A percentile compares a stretch with the other conserved stretches of the same genome.
Evolutionary conservation across 768 basidiomycete species (phyloP).

Genomic region (Strobilomyces dryophilus): DNA sequence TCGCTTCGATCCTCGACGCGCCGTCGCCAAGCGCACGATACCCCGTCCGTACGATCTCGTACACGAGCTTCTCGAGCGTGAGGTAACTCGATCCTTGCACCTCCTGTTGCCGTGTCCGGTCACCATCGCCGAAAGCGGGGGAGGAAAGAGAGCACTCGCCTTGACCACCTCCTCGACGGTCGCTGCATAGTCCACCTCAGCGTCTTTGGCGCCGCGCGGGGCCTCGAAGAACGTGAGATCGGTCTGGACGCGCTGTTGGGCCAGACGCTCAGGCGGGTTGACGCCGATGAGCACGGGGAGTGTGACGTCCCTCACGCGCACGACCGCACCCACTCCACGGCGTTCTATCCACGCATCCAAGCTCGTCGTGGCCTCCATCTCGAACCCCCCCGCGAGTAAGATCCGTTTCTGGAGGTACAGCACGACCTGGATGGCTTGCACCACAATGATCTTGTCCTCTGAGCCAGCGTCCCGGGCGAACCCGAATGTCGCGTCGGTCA

Average conservation of each 20-base stretch:
- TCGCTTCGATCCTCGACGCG: slow-evolving; percentile 32
- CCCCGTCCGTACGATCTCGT: slow-evolving; percentile 47
- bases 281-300: slow-evolving; percentile 64
- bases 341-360: not conserved
- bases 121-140: too few species aligned
- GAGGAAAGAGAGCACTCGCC: slow-evolving; percentile 7
- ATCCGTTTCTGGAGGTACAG: slow-evolving; percentile 45
- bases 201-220: slow-evolving; percentile 4
- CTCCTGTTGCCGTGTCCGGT: not conserved
- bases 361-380: slow-evolving; percentile 35
- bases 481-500: slow-evolving; percentile 35
- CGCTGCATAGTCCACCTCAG: slow-evolving; percentile 32
- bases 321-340: slow-evolving; percentile 20
- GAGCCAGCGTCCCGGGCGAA: slow-evolving; percentile 19
- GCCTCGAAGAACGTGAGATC: slow-evolving; percentile 46
- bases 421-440: slow-evolving; percentile 37
- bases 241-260: slow-evolving; percentile 59
- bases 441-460: not conserved
- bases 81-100: slow-evolving; percentile 12
- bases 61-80: slow-evolving; percentile 21
- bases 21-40: slow-evolving; percentile 57
- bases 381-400: slow-evolving; percentile 45
- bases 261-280: slow-evolving; percentile 61
- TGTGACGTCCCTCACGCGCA: slow-evolving; percentile 43
- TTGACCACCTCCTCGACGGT: slow-evolving; percentile 33